Conservation (phyloP, 768 basidiomycete species). For the Lentinula sp. region DNA sequence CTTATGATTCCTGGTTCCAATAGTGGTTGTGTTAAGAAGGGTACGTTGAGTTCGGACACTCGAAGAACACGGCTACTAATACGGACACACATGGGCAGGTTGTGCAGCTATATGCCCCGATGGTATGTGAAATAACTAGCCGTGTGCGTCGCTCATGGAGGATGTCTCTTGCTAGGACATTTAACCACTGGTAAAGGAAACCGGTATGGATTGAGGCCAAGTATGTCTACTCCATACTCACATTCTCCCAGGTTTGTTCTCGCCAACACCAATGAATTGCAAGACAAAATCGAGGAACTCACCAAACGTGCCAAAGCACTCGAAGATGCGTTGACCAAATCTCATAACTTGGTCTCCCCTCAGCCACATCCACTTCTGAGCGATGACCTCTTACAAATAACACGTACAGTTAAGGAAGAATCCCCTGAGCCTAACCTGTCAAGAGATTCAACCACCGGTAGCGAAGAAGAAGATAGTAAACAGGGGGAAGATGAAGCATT, state of each 20-base stretch:
- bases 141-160: slow-evolving; percentile 5
- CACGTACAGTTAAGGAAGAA: slow-evolving; percentile 59
- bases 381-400: slow-evolving; percentile 58
- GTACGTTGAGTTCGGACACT: neutral
- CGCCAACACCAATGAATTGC: slow-evolving; percentile 65
- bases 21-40: slow-evolving; percentile 55
- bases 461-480: slow-evolving; percentile 38
- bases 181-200: slow-evolving; percentile 72
- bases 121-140: slow-evolving; percentile 25
- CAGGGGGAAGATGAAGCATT: slow-evolving; percentile 49
- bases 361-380: slow-evolving; percentile 53
- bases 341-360: slow-evolving; percentile 40
- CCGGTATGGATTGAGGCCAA: slow-evolving; percentile 28
- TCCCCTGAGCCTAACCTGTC: slow-evolving; percentile 26
- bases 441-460: slow-evolving; percentile 9
- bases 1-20: slow-evolving; percentile 5
- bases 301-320: slow-evolving; percentile 57
- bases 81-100: slow-evolving; percentile 27
- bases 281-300: slow-evolving; percentile 61
- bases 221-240: neutral
- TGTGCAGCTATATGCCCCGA: slow-evolving; percentile 61
- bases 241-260: slow-evolving; percentile 49
- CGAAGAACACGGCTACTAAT: neutral
- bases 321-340: slow-evolving; percentile 56
- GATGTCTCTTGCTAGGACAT: slow-evolving; percentile 34